Evolutionary conservation across 805 yeast species (phyloP), one percentile per base, ranked within the genome.

Genomic region (Starmerella stellata): DNA sequence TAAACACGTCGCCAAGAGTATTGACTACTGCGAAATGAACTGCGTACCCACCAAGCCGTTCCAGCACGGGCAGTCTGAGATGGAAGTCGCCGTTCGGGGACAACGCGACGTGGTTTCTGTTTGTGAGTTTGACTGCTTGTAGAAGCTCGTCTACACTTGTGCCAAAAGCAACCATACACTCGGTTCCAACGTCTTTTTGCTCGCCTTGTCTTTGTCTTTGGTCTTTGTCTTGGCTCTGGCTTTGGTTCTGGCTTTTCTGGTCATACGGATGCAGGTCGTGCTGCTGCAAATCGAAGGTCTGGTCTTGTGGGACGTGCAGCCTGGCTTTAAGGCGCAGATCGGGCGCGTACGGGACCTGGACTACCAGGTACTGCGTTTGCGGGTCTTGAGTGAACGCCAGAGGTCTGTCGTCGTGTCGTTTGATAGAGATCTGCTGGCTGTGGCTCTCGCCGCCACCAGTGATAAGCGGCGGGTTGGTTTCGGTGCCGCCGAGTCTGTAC

Each of bases 281-380:
- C 16, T 11, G 34, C 20, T 30, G 34, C 11, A 30, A 11, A 11
- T 30, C 20, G 20, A 15, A 30, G 20, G 16, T 11, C n/a, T n/a
- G n/a, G n/a, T n/a, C n/a, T 5, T 29, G 9, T 7, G 19, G 19
- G 7, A 15, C 17, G 11, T 23, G 25, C 25, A 23, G 25, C 11
- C 9, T 11, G 9, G 25, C 25, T 7, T 40, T 38, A 24, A 49
- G 20, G 13, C 43, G 27, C 7, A 43, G 27, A 17, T 42, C 33
- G 30, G 50, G 45, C 30, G 33, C 40, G 40, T 42, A 44, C 9
- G 50, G 52, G 23, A 49, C 44, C 18, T 48, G 49, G 15, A 48
- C 35, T 17, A 50, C 30, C 21, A 45, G 29, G 11, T 37, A 35
- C 19, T 33, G 40, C 16, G 47, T 30, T 21, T 41, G 51, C 2